Conservation (phyloP, 2,329 filamentous ascomycete genomes). For the Colletotrichum sp. region DNA sequence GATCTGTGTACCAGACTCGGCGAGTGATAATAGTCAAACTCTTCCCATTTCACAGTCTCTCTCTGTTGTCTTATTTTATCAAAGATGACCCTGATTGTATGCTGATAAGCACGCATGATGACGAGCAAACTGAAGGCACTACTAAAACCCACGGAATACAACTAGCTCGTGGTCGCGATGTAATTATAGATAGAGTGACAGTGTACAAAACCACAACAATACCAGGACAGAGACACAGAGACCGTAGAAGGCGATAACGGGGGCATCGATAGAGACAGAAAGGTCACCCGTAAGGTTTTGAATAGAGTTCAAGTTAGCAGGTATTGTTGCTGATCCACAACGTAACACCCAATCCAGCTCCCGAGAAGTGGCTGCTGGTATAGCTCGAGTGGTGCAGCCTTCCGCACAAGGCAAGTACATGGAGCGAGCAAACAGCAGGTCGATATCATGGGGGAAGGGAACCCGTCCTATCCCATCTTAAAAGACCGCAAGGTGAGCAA, state of each 20-base stretch:
- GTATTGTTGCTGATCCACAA: background rate
- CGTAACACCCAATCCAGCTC: background rate
- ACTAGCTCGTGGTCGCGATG: background rate
- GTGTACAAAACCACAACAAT: background rate
- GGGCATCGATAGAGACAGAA: no score
- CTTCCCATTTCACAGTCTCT: background rate
- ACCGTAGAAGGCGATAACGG: background rate
- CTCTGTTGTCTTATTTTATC: background rate
- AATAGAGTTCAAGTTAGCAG: background rate
- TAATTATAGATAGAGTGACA: background rate
- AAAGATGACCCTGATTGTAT: background rate
- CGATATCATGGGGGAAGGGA: background rate
- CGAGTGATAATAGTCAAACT: background rate
- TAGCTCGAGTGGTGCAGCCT: background rate
- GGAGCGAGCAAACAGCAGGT: background rate
- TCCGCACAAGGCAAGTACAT: background rate
- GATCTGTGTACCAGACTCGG: background rate
- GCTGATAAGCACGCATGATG: background rate
- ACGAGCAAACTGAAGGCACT: background rate
- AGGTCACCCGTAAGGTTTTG: background rate
- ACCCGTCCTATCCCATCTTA: no score
- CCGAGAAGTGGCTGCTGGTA: background rate
- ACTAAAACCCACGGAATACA: rapidly evolving
- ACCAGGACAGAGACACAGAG: background rate
- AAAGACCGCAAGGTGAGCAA: background rate